Base-by-base conservation (phyloP, 2,329 filamentous ascomycete species). In the Onygenales sp. region DNA sequence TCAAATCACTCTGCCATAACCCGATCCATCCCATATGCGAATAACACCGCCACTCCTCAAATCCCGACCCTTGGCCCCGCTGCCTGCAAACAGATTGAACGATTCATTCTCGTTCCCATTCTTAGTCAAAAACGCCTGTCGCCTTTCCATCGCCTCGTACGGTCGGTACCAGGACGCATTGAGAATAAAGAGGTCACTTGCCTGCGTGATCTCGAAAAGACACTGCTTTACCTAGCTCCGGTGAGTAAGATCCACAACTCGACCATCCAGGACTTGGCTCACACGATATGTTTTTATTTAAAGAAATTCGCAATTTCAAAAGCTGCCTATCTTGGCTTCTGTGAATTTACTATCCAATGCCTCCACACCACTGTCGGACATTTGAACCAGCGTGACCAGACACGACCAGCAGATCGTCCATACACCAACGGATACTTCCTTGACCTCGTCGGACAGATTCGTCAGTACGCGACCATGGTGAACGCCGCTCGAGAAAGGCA, bases 371-470 rank as follows among this genome's bases (percentile, higher is more conserved):
- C 89, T 56, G 88, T 94, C 71, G 85, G 89, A 71, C 85, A 86
- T 71, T 79, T 96, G 60, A 85, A 82, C 77, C 89, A 94, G 68
- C 84, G 84, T 68, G 91, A 97, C 70, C 88, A 92, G 74, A 85
- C 85, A 61, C 83, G 89, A 69, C 86, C 88, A 56, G 78, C 82
- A 72, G 92, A 97, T 72, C 85, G 87, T 64, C 89, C 90, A 61
- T 97, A 96, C 78, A 93, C 86, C 79, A 89, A 87, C 80, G 89
- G 89, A 68, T 97, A 97, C 74, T 96, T 96, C 69, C 86, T 96
- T 74, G 92, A 97, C 75, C 84, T 97, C 57, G 85, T 94, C 69
- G 89, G 94, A 69, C 91, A 96, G 81, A 90, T 96, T 63, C 83
- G 85, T 68, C 82, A 89, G 68, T 95, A 95, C 81, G 91, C 89